Percentiles rank a stretch among this genome's conserved stretches.
These are phyloP conservation scores for Ophiostoma triangulosporum DNA, from an alignment of 2,329 filamentous ascomycete species.

Conservation along the genomic window DNA sequence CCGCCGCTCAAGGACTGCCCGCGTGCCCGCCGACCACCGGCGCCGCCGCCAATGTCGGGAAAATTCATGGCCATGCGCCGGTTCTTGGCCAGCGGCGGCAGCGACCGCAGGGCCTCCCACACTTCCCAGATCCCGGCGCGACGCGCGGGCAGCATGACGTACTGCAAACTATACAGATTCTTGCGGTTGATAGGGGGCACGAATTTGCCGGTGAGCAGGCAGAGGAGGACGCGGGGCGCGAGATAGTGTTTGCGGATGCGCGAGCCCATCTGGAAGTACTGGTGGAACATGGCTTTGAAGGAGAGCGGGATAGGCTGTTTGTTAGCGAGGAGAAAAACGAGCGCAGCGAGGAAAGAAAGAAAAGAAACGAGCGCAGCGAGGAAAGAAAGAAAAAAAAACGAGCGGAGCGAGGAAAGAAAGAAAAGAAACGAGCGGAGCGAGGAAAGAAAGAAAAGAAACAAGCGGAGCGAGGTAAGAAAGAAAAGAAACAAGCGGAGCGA, in stretches of 20 bases:
- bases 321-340: not conserved
- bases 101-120: slow-evolving; percentile 57
- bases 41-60: slow-evolving; percentile 17
- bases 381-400: not conserved
- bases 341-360: too few species aligned
- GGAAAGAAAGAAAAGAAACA: slow-evolving; percentile 57
- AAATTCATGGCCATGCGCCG: slow-evolving; percentile 19
- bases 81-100: slow-evolving; percentile 31
- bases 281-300: slow-evolving; percentile 88
- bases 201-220: slow-evolving; percentile 78
- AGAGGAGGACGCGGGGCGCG: slow-evolving; percentile 74
- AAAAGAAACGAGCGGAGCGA: slow-evolving; percentile 37
- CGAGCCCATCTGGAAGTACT: slow-evolving; percentile 89
- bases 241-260: slow-evolving; percentile 93
- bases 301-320: slow-evolving; percentile 71
- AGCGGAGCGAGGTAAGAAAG: not conserved
- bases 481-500: too few species aligned
- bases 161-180: slow-evolving; percentile 90
- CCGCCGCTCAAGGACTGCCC: slow-evolving; percentile 1
- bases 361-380: not conserved
- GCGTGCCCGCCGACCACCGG: not conserved
- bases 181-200: slow-evolving; percentile 91
- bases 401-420: not conserved
- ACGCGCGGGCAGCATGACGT: slow-evolving; percentile 85
- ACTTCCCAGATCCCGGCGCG: slow-evolving; percentile 72